A percentile compares a stretch with the other conserved stretches of the same genome.
Conservation (phyloP, 306 rosid species). For the Hippophae tibetana region DNA sequence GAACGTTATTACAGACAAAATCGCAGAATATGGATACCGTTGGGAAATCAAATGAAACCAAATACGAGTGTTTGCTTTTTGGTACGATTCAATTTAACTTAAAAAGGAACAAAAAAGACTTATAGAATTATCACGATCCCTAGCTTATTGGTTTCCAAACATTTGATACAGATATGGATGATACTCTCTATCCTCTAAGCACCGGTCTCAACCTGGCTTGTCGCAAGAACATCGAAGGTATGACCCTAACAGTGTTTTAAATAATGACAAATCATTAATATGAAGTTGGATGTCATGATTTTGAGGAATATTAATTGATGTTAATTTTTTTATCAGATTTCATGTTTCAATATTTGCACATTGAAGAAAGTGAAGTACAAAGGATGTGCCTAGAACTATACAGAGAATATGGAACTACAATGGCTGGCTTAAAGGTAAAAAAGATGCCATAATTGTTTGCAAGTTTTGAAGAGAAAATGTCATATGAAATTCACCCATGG, state of each 20-base stretch:
- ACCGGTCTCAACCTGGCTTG: slow-evolving; percentile 63
- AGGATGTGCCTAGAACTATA: slow-evolving; percentile 66
- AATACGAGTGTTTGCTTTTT: slow-evolving; percentile 67
- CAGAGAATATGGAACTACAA: slow-evolving; percentile 65
- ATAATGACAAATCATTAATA: not conserved
- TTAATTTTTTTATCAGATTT: slow-evolving; percentile 33
- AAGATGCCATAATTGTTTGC: not conserved
- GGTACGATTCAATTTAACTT: slow-evolving; percentile 41
- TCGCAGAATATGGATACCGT: slow-evolving; percentile 29
- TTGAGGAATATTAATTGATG: not conserved
- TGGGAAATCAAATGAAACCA: slow-evolving; percentile 27
- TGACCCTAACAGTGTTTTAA: not conserved
- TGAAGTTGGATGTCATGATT: not conserved
- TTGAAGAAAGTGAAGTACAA: slow-evolving; percentile 64
- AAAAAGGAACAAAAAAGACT: no score
- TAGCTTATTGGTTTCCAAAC: slow-evolving; percentile 7
- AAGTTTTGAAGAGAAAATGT: not conserved
- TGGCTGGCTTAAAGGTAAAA: slow-evolving; percentile 81
- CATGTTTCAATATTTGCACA: slow-evolving; percentile 53
- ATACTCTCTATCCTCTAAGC: slow-evolving; percentile 78
- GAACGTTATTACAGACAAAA: not conserved
- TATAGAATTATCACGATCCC: slow-evolving; percentile 4
- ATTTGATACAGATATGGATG: slow-evolving; percentile 60
- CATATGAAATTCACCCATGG: not conserved
- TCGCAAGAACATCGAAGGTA: slow-evolving; percentile 71